Evolutionary conservation across 1,284 basidiomycete species (phyloP).

Genomic region (Amylostereum chailletii): DNA sequence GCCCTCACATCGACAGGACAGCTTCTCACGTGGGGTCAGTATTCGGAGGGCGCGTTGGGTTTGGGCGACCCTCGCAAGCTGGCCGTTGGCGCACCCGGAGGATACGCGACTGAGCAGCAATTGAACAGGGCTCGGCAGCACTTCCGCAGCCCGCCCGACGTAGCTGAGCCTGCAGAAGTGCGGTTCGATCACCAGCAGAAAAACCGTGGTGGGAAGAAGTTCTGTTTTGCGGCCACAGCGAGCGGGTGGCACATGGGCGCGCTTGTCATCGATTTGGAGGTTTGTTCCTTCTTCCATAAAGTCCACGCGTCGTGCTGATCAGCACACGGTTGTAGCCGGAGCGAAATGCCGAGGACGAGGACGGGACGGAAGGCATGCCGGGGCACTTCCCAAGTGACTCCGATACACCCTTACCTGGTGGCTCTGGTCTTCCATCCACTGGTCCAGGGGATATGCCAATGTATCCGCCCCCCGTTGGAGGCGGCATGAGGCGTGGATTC

Average conservation of each 20-base stretch:
- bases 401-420: neutral
- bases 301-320: neutral
- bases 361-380: neutral
- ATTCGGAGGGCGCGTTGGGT: conserved; percentile 74
- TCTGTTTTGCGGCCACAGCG: conserved; percentile 72
- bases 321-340: conserved; percentile 5
- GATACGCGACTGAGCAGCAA: conserved; percentile 33
- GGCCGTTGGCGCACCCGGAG: conserved; percentile 50
- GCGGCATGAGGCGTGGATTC: conserved; percentile 2
- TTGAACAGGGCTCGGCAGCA: conserved; percentile 19
- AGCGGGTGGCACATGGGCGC: conserved; percentile 87
- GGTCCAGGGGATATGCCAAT: conserved; percentile 1
- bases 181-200: conserved; percentile 52
- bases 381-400: neutral
- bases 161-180: conserved; percentile 59
- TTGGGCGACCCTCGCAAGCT: conserved; percentile 61
- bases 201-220: conserved; percentile 37
- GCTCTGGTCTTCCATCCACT: neutral
- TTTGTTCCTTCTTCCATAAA: conserved; percentile 14
- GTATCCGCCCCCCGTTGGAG: conserved; percentile 2
- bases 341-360: conserved; percentile 7
- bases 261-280: conserved; percentile 73
- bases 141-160: conserved; percentile 30
- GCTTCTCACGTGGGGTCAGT: conserved; percentile 79
- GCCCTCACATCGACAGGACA: conserved; percentile 75